These are phyloP conservation scores for Cyathus olla DNA, from an alignment of 1,284 basidiomycete species.

Conservation along the genomic window DNA sequence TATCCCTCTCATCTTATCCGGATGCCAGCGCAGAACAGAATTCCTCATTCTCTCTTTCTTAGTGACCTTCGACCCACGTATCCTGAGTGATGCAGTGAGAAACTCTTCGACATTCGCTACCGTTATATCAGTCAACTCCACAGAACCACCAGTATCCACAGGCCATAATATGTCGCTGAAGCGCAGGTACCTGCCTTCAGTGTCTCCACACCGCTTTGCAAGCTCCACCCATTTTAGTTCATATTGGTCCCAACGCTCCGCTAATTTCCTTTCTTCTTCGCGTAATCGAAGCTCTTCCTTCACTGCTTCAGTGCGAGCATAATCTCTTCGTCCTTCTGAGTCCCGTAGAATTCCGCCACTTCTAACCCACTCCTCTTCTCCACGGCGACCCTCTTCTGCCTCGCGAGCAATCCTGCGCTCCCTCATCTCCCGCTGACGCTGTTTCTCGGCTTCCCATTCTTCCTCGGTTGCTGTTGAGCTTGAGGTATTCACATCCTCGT, in stretches of 20 bases:
- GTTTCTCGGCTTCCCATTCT: slow-evolving; percentile 4
- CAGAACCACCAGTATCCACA: slow-evolving; percentile 30
- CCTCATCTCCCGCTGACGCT: neutral
- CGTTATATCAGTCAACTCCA: slow-evolving; percentile 50
- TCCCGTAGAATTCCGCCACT: slow-evolving; percentile 66
- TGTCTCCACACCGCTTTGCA: slow-evolving; percentile 10
- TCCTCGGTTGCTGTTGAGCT: neutral
- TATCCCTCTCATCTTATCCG: slow-evolving; percentile 72
- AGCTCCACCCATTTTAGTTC: slow-evolving; percentile 59
- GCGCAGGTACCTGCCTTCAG: slow-evolving; percentile 7
- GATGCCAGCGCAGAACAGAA: slow-evolving; percentile 78
- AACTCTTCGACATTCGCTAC: slow-evolving; percentile 60
- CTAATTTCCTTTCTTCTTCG: slow-evolving; percentile 49
- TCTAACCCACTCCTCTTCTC: slow-evolving; percentile 70
- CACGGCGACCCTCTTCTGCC: slow-evolving; percentile 44
- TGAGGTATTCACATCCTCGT: neutral
- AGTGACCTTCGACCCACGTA: slow-evolving; percentile 52
- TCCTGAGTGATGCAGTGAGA: slow-evolving; percentile 59
- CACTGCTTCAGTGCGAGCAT: slow-evolving; percentile 56
- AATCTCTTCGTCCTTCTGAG: slow-evolving; percentile 59
- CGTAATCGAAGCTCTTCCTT: slow-evolving; percentile 53
- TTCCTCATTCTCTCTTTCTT: slow-evolving; percentile 66
- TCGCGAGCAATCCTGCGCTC: slow-evolving; percentile 8
- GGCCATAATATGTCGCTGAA: slow-evolving; percentile 76
- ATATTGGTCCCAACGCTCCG: slow-evolving; percentile 59